Conservation (phyloP, 129 eudicot genomes). For the carrot (Daucus carota) region DNA sequence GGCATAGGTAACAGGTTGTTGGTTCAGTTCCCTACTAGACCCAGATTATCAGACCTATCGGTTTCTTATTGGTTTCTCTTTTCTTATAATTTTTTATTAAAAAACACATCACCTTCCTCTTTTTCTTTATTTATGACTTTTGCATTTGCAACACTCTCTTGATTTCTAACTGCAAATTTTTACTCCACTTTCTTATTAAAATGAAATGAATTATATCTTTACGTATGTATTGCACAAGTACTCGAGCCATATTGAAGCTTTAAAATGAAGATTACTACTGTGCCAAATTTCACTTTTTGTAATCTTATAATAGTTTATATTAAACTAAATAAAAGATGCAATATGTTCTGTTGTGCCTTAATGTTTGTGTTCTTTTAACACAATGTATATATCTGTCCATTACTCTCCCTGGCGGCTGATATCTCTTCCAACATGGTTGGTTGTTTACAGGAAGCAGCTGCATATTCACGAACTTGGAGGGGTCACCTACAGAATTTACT, state of each 20-base stretch:
- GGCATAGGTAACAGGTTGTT: not conserved
- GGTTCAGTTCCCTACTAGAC: not conserved
- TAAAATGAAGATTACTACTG: not conserved
- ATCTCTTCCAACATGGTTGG: constrained; percentile 11
- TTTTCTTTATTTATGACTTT: not conserved
- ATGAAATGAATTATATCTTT: not conserved
- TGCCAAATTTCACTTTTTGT: not conserved
- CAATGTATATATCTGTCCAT: not conserved
- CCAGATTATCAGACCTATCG: not conserved
- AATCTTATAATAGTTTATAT: not conserved
- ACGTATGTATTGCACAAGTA: not conserved
- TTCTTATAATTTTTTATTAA: not conserved
- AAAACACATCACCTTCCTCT: not conserved
- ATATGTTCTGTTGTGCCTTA: not conserved
- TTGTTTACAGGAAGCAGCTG: constrained; percentile 85
- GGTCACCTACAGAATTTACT: constrained; percentile 95
- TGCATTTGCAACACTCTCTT: not conserved
- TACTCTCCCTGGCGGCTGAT: not conserved
- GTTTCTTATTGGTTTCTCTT: not conserved
- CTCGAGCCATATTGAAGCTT: not conserved
- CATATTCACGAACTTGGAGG: constrained; percentile 96
- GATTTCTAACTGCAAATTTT: not conserved
- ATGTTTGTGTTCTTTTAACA: not conserved
- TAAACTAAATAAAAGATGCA: not conserved
- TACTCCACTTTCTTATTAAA: not conserved